These are phyloP conservation scores for Orbilia oligospora DNA, from an alignment of 2,329 filamentous ascomycete species.

Conservation along the genomic window DNA sequence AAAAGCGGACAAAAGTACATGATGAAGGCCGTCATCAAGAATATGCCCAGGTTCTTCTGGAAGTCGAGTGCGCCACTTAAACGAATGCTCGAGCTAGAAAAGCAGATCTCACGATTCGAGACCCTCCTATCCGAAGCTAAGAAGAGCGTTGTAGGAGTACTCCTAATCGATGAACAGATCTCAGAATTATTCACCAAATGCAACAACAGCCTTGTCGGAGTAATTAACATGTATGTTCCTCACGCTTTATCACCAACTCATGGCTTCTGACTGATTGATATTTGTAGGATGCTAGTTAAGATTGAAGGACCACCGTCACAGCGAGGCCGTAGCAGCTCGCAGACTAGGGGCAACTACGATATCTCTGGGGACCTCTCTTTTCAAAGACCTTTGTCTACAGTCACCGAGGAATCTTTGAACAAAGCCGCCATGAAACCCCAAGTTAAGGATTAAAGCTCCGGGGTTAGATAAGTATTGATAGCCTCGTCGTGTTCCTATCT, in stretches of 20 bases:
- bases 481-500: too few relatives aligned
- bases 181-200: neutral
- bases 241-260: neutral
- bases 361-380: neutral
- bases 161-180: neutral
- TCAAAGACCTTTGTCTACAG: neutral
- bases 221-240: neutral
- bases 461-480: neutral
- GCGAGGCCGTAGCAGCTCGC: neutral
- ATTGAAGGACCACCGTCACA: neutral
- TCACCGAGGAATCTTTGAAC: neutral
- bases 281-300: neutral
- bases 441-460: neutral
- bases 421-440: neutral
- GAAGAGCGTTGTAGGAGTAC: neutral
- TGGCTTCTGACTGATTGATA: neutral
- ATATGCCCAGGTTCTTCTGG: constrained; percentile 46
- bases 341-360: neutral
- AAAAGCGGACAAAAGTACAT: neutral
- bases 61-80: constrained; percentile 28
- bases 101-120: constrained; percentile 64
- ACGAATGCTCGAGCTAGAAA: constrained; percentile 62
- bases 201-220: neutral
- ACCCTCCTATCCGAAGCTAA: neutral
- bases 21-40: neutral